phyloP scores from a whole-genome alignment of 768 basidiomycete genomes.

The Lactarius evosmus region DNA sequence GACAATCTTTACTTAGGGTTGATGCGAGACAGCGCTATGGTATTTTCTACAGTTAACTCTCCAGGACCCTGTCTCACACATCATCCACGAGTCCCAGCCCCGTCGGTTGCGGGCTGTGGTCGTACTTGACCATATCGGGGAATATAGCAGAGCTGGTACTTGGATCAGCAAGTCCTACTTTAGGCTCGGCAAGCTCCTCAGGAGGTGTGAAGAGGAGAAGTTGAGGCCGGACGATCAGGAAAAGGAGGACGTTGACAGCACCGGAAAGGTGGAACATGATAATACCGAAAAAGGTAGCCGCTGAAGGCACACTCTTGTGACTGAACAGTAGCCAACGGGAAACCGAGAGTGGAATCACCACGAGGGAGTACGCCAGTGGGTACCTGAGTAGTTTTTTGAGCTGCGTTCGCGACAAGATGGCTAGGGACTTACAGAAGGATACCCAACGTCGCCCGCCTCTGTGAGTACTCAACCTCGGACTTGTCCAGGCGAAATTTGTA shows the following conservation, averaged over 20 bases:
- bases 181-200: neutral
- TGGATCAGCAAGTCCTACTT: neutral
- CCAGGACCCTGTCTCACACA: neutral
- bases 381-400: conserved; percentile 32
- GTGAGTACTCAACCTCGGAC: conserved; percentile 8
- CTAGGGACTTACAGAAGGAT: conserved; percentile 33
- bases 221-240: conserved; percentile 38
- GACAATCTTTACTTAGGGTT: neutral
- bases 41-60: neutral
- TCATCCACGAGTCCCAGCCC: neutral
- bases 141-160: neutral
- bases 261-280: conserved; percentile 41
- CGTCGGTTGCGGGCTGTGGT: neutral
- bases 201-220: conserved; percentile 34
- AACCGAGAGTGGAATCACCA: conserved; percentile 41
- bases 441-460: conserved; percentile 17
- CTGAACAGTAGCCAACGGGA: conserved; percentile 40
- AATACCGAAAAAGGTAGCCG: conserved; percentile 36
- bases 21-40: neutral
- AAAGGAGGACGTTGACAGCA: conserved; percentile 40
- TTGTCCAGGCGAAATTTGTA: conserved; percentile 34
- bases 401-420: neutral
- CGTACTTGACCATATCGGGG: neutral
- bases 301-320: conserved; percentile 29
- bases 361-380: conserved; percentile 40